Percentiles rank a stretch among this genome's conserved stretches.
phyloP scores from a whole-genome alignment of 176 grass and related monocot genomes.

The Olyra latifolia region DNA sequence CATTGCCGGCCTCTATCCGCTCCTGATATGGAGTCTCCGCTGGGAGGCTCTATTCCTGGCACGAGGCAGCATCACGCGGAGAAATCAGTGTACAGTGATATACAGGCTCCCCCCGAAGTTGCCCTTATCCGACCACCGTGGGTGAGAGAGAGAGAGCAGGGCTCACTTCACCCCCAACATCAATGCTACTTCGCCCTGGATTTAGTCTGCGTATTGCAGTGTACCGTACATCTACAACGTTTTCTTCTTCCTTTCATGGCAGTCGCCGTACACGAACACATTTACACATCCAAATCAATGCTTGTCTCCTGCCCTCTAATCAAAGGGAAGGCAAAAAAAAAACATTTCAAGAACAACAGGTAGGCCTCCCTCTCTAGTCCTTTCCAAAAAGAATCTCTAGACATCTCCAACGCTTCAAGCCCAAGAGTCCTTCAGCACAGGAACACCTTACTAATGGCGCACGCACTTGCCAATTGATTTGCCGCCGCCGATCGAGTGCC shows the following conservation, averaged over 20 bases:
- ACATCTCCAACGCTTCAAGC: constrained; percentile 27
- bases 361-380: constrained; percentile 7
- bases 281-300: constrained; percentile 36
- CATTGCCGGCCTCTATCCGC: too few species aligned
- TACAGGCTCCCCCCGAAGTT: too few species aligned
- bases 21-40: too few species aligned
- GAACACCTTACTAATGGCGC: constrained; percentile 27
- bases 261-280: constrained; percentile 19
- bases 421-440: constrained; percentile 27
- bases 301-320: constrained; percentile 24
- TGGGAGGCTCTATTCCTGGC: too few species aligned
- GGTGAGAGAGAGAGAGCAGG: neutral
- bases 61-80: too few species aligned
- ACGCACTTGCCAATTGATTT: constrained; percentile 23
- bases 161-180: neutral
- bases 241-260: constrained; percentile 11
- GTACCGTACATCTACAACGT: neutral
- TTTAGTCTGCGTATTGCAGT: neutral
- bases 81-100: too few species aligned
- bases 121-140: neutral
- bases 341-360: constrained; percentile 14
- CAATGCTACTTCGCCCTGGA: neutral
- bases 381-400: constrained; percentile 13
- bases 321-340: neutral
- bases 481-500: neutral